Base-by-base conservation (phyloP, 2,329 filamentous ascomycete genomes). In the Xylariaceae sp. region DNA sequence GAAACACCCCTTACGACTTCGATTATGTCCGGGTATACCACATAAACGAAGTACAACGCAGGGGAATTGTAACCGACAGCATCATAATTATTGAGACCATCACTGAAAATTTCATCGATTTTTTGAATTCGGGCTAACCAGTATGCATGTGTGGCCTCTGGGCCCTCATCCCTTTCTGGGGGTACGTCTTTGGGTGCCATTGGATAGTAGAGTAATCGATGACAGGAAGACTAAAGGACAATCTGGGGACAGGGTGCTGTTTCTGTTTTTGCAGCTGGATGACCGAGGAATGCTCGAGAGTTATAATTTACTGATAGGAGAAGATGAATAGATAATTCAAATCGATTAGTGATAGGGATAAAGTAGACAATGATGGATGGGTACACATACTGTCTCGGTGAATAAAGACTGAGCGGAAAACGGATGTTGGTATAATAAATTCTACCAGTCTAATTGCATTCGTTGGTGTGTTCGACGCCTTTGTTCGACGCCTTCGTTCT, bases 81-180 rank as follows among this genome's bases (percentile, higher is more conserved):
- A 1, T 29, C 29, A 10, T 45, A 46, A 20, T 58, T 40, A 7
- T 26, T n/a, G n/a, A 54, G 57, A 4, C 42, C 19, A 32, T 47
- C 21, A 16, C 20, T 5, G 21, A 19, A 19, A 16, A 23, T 40
- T 1, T 7, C 10, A 2, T 56, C 45, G 32, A 59, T 49, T 16
- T 44, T 16, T 2, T 53, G 44, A 5, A 51, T 9, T 12, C 12
- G n/a, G 9, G 42, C 32, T 12, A 41, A 20, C 52, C 46, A 54
- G 45, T 48, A 23, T 14, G 16, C 10, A 19, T 32, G 16, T 40
- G 14, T n/a, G 6, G 14, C n/a, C 9, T 32, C 26, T n/a, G 45
- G 45, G 23, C 12, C 32, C 18, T 21, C n/a, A 32, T 48, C 45
- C 7, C 9, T 48, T 19, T 14, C 18, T n/a, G 41, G 41, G 21